Base-by-base conservation (phyloP, 2,329 filamentous ascomycete species). In the Hypoxylon sp. region DNA sequence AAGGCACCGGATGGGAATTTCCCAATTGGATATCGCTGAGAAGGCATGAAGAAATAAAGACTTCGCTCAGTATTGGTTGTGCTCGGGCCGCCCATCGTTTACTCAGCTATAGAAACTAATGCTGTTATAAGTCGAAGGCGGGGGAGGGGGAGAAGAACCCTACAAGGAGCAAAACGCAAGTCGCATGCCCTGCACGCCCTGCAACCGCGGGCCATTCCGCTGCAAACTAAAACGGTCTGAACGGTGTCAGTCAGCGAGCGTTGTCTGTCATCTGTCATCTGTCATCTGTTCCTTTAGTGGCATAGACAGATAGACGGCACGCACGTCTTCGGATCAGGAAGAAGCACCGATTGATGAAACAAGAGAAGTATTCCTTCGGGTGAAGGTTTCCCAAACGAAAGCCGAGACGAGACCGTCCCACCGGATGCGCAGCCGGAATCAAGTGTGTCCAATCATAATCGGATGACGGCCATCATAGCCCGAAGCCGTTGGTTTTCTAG, bases 311-410 rank as follows among this genome's bases (percentile, higher is more conserved):
- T 54, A 47, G 51, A 55, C 35, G 45, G 42, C 38, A 43, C 55
- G 48, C 48, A 46, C 49, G 45, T 47, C 56, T 26, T 59, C 56
- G 35, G 49, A 60, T 57, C 31, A 42, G 55, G 51, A 58, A 53
- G 41, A 48, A 55, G 46, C 13, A 30, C 57, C 55, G 55, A 55
- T 55, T 52, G 26, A 43, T 60, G 48, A 55, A 52, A 60, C 53
- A 20, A 53, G 44, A 55, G 26, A 45, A 51, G 49, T 35, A 47
- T 60, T 52, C 54, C 55, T 55, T 52, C 55, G 48, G 51, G 55
- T 43, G 23, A 53, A 51, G 45, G 30, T 41, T 36, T 49, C 48
- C 51, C 45, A 60, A 60, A 58, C 51, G 48, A 5, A 51, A 53
- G 55, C 45, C 57, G 51, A 58, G 47, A 60, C 57, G 45, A 60